Percentiles rank a stretch among this genome's conserved stretches.
phyloP scores from a whole-genome alignment of 768 basidiomycete species.

The Pisolithus tinctorius region DNA sequence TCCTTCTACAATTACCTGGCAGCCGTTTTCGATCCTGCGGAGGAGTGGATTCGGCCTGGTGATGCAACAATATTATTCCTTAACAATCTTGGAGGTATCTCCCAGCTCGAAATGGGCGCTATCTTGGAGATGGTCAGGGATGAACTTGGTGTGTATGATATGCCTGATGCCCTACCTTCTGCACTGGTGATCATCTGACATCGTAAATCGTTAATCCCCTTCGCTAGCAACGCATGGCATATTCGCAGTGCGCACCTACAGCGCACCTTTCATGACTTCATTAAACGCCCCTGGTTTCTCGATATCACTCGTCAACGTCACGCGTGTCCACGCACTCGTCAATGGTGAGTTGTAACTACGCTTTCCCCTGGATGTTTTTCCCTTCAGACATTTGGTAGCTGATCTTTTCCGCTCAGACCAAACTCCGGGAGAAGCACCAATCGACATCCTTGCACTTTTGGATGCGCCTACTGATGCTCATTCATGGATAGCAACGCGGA shows the following conservation, averaged over 20 bases:
- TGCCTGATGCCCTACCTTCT: not conserved
- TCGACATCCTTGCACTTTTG: slow-evolving; percentile 27
- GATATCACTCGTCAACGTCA: slow-evolving; percentile 42
- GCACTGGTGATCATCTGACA: not conserved
- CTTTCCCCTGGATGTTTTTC: not conserved
- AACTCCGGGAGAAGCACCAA: slow-evolving; percentile 1
- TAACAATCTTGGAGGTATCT: slow-evolving; percentile 51
- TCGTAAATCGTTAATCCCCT: not conserved
- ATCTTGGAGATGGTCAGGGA: slow-evolving; percentile 36
- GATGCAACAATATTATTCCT: slow-evolving; percentile 38
- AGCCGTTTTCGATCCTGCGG: not conserved
- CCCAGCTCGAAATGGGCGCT: slow-evolving; percentile 47
- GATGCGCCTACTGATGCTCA: slow-evolving; percentile 38
- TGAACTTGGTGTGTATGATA: slow-evolving; percentile 31
- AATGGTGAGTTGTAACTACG: slow-evolving; percentile 2
- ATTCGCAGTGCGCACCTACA: slow-evolving; percentile 36
- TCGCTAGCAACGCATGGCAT: slow-evolving; percentile 24
- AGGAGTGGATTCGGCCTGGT: slow-evolving; percentile 13
- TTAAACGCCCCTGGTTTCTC: slow-evolving; percentile 58
- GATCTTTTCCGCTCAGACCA: not conserved
- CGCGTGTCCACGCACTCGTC: slow-evolving; percentile 16
- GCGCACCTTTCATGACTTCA: slow-evolving; percentile 50
- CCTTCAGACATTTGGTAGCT: too few species aligned
- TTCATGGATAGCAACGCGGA: slow-evolving; percentile 34
- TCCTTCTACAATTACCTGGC: not conserved